Percentiles rank a stretch among this genome's conserved stretches.
phyloP scores from a whole-genome alignment of 441 rosid genomes.

The Pelargonium cotyledonis region DNA sequence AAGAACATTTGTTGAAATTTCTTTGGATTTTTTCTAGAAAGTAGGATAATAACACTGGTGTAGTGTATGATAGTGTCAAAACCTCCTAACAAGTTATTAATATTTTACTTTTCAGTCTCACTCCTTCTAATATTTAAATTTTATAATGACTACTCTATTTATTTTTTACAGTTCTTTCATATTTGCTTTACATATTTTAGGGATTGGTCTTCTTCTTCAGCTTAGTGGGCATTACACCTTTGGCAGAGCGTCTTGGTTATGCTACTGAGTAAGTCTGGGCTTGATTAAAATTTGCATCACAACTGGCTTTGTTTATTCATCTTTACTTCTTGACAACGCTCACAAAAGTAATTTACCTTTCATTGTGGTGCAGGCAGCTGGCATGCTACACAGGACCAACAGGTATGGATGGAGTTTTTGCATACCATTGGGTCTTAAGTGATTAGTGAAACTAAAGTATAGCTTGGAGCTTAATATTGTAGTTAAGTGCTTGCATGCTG shows the following conservation, averaged over 20 bases:
- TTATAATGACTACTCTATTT: not conserved
- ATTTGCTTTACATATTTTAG: constrained; percentile 12
- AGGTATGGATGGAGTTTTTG: not conserved
- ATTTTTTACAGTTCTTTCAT: not conserved
- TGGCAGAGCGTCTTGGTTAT: constrained; percentile 58
- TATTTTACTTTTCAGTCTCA: not conserved
- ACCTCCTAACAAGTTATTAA: no score
- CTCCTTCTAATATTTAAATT: not conserved
- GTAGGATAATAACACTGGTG: not conserved
- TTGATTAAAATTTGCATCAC: not conserved
- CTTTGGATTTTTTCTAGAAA: not conserved
- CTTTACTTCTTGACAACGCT: not conserved
- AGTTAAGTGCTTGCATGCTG: not conserved
- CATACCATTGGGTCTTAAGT: no score
- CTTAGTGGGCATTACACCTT: constrained; percentile 46
- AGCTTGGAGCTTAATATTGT: not conserved
- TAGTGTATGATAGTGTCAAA: no score
- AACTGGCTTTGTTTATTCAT: not conserved
- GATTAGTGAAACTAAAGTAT: not conserved
- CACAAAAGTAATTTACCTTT: not conserved
- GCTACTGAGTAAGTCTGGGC: constrained; percentile 25
- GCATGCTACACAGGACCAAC: constrained; percentile 26
- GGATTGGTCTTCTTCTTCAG: constrained; percentile 37
- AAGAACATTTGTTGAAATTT: not conserved
- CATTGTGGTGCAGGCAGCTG: constrained; percentile 25